Percentiles rank a stretch among this genome's conserved stretches.
phyloP scores from a whole-genome alignment of 129 eudicot genomes.

The Dittrichia graveolens region DNA sequence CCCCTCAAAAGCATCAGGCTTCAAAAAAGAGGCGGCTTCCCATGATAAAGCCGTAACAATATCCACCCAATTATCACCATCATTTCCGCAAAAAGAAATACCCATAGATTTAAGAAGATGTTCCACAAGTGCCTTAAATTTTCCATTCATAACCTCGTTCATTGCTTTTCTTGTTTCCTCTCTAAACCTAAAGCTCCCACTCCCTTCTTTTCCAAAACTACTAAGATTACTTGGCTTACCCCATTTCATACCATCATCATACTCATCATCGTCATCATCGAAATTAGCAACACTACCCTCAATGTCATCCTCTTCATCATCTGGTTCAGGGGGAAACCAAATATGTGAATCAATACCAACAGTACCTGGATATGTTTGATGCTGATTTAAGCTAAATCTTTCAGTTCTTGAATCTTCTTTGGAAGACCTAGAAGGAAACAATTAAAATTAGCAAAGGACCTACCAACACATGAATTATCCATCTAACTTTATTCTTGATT shows the following conservation, averaged over 20 bases:
- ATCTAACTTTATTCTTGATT: constrained; percentile 13
- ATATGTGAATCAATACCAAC: constrained; percentile 48
- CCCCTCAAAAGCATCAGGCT: constrained; percentile 70
- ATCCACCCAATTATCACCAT: constrained; percentile 71
- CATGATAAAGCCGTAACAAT: constrained; percentile 78
- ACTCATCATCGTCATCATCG: constrained; percentile 65
- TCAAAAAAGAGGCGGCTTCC: constrained; percentile 86
- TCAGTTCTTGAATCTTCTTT: constrained; percentile 42
- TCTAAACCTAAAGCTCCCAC: constrained; percentile 49
- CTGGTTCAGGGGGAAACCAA: constrained; percentile 92
- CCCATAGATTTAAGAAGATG: constrained; percentile 68
- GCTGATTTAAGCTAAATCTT: constrained; percentile 18
- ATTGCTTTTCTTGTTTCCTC: constrained; percentile 67
- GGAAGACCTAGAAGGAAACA: constrained; percentile 32
- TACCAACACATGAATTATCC: constrained; percentile 13
- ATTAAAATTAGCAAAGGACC: constrained; percentile 2
- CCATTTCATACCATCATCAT: constrained; percentile 62
- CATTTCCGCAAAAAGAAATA: constrained; percentile 38
- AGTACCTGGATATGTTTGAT: constrained; percentile 32
- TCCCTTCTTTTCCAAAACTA: constrained; percentile 57
- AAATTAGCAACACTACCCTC: constrained; percentile 57
- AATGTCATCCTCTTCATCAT: constrained; percentile 58
- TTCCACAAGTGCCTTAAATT: constrained; percentile 65
- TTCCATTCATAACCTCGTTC: constrained; percentile 72
- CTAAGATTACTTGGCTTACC: constrained; percentile 65